Evolutionary conservation across 306 rosid species (phyloP).

Genomic region (Styphnolobium japonicum): DNA sequence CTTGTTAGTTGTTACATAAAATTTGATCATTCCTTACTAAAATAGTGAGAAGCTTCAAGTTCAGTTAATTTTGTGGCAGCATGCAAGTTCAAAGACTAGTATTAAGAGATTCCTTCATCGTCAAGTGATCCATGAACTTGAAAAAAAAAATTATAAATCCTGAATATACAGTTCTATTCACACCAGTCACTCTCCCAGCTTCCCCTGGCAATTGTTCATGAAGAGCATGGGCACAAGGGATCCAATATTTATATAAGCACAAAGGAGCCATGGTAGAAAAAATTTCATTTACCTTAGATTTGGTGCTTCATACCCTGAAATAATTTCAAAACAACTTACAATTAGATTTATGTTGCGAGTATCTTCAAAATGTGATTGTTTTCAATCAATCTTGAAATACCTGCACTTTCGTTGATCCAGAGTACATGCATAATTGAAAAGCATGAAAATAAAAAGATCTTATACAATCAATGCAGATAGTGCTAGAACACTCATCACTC

Average conservation of each 20-base stretch:
- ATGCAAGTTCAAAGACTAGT: not conserved
- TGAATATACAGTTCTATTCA: not conserved
- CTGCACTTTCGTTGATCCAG: not conserved
- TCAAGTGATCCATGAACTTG: not conserved
- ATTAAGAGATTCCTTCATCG: not conserved
- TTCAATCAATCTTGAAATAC: not conserved
- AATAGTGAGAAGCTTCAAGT: not conserved
- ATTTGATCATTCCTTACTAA: not conserved
- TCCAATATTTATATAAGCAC: not conserved
- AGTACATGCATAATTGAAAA: not conserved
- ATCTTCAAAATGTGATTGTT: not conserved
- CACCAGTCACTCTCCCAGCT: not conserved
- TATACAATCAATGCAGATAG: not conserved
- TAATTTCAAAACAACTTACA: not conserved
- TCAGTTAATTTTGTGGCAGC: not conserved
- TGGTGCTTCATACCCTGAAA: conserved; percentile 66
- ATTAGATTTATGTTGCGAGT: not conserved
- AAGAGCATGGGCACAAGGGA: not conserved
- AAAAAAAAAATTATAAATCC: not conserved
- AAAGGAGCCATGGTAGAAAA: not conserved
- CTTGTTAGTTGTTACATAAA: not conserved
- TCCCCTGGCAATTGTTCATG: not conserved
- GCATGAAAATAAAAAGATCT: not conserved
- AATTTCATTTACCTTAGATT: conserved; percentile 43
- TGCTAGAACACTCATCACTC: not conserved